Conservation (phyloP, 176 grass and related monocot genomes). For the Areca catechu region DNA sequence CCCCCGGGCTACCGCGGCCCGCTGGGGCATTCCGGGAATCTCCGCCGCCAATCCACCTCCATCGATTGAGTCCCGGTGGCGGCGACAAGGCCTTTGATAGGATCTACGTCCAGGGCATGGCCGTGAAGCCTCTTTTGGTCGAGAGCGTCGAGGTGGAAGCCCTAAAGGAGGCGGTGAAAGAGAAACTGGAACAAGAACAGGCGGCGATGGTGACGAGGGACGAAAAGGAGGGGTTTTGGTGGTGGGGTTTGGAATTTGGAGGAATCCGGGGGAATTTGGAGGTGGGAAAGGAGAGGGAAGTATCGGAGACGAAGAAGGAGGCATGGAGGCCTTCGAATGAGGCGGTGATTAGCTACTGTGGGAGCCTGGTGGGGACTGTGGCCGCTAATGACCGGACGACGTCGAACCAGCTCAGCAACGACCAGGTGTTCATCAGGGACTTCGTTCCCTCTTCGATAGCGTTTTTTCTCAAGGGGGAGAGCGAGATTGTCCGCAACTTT, state of each 20-base stretch:
- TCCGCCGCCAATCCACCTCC: slow-evolving; percentile 3
- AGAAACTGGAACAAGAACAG: not conserved
- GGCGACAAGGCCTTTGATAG: slow-evolving; percentile 9
- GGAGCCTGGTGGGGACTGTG: slow-evolving; percentile 65
- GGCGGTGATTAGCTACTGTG: slow-evolving; percentile 65
- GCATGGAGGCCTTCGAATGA: slow-evolving; percentile 69
- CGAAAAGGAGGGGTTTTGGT: slow-evolving; percentile 9
- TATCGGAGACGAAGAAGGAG: slow-evolving; percentile 77
- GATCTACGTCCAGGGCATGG: slow-evolving; percentile 12
- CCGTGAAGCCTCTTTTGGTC: slow-evolving; percentile 10
- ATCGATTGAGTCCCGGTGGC: not conserved
- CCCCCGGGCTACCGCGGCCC: not conserved
- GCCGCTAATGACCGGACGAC: slow-evolving; percentile 65
- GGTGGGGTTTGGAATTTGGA: slow-evolving; percentile 18
- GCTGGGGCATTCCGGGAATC: slow-evolving; percentile 8
- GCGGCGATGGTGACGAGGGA: slow-evolving; percentile 9
- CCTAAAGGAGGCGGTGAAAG: not conserved
- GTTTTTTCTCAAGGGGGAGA: slow-evolving; percentile 76
- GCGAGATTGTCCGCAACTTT: slow-evolving; percentile 89
- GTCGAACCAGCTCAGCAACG: slow-evolving; percentile 76
- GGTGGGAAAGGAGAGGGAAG: slow-evolving; percentile 35
- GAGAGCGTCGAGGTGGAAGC: slow-evolving; percentile 1
- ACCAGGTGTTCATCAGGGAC: slow-evolving; percentile 95
- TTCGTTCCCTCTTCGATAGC: slow-evolving; percentile 85
- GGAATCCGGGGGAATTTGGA: slow-evolving; percentile 20